phyloP scores from a whole-genome alignment of 495 filamentous ascomycete genomes.

The Friedmanniomyces endolithicus region DNA sequence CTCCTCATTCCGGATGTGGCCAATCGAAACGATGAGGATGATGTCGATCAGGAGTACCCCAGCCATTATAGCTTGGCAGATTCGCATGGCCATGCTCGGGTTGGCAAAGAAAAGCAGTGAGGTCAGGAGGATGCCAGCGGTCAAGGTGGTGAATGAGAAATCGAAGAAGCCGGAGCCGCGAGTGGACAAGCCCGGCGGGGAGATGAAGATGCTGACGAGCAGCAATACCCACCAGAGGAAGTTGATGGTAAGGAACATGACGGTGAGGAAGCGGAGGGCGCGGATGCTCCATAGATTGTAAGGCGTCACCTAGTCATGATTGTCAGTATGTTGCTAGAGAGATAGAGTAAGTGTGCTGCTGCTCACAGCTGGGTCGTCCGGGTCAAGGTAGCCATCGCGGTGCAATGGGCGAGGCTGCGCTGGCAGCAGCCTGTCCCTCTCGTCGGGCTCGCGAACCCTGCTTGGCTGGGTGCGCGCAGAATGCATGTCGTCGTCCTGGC shows the following conservation, averaged over 20 bases:
- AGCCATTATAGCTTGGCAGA: conserved; percentile 52
- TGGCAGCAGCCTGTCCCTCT: conserved; percentile 63
- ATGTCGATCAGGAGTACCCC: conserved; percentile 66
- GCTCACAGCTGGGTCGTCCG: conserved; percentile 86
- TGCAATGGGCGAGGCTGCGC: conserved; percentile 31
- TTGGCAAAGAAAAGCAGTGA: conserved; percentile 76
- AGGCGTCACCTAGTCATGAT: conserved; percentile 61
- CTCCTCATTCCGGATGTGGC: conserved; percentile 65
- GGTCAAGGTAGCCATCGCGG: conserved; percentile 56
- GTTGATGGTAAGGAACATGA: conserved; percentile 57
- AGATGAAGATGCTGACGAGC: conserved; percentile 76
- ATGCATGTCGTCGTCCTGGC: conserved; percentile 9
- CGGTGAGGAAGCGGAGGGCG: conserved; percentile 56
- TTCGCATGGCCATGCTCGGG: conserved; percentile 62
- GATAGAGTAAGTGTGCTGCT: too few relatives aligned
- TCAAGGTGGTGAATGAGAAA: conserved; percentile 52
- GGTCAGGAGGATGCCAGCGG: conserved; percentile 57
- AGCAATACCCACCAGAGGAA: conserved; percentile 87
- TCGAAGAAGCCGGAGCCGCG: conserved; percentile 80
- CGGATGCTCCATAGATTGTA: conserved; percentile 91
- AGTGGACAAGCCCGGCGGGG: conserved; percentile 68
- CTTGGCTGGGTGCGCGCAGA: conserved; percentile 11
- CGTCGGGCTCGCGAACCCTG: conserved; percentile 40
- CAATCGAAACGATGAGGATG: conserved; percentile 62
- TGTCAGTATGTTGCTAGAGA: too few relatives aligned